Base-by-base conservation (phyloP, 2,329 filamentous ascomycete species). In the Emmonsiellopsis sp. region DNA sequence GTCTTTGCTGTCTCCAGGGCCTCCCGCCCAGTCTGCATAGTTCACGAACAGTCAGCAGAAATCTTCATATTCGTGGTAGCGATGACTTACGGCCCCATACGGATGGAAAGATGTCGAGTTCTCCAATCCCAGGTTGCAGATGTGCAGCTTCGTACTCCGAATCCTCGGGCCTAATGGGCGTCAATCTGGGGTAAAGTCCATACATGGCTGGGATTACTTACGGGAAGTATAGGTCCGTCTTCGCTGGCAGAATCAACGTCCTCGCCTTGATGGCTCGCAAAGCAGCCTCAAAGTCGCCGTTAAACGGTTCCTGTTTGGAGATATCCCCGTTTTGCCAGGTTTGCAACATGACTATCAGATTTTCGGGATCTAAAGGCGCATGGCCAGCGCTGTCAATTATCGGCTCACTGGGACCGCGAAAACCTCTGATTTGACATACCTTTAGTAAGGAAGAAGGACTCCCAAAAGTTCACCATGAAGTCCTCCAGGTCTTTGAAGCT, bases 161-260 rank as follows among this genome's bases (percentile, higher is more conserved):
- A 59, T 91, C 88, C 61, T 91, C 87, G 0, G 86, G 86, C 50
- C 81, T 84, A 57, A 13, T 26, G 11, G n/a, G 41, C 46, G 38
- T 61, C 3, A 58, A 13, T n/a, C 11, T 44, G 10, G 31, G 11
- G 26, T 30, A 5, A n/a, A 46, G 7, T 34, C 7, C 13, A 20
- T 42, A 44, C 8, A 10, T 31, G 11, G 7, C 10, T 11, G n/a
- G 40, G 34, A 11, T 7, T 20, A 70, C 78, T 70, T 64, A 82
- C 75, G 87, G 85, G 59, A 93, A 92, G 64, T 92, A 92, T 4
- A 92, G 74, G 64, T 92, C 88, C 0, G 86, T 90, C 64, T 86
- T 82, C 20, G 76, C 71, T 0, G 88, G 87, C 11, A 91, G 67
- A 3, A 92, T 84, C 42, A 92, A 69, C 0, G 80, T 83, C 61